phyloP scores from a whole-genome alignment of 306 rosid genomes.

The Echinosophora koreensis region DNA sequence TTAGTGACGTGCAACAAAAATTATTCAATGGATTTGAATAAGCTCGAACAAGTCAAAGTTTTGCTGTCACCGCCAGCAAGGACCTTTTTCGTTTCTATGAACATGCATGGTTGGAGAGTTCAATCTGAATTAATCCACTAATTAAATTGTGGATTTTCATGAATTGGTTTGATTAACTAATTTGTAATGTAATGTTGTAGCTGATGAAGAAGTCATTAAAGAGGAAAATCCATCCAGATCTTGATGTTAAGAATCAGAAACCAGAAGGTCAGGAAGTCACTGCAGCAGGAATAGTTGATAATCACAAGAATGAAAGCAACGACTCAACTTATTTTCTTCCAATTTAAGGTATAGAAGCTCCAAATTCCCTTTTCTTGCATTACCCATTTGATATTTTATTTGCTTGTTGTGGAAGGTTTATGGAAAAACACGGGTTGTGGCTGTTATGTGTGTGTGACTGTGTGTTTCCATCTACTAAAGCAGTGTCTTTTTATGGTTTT shows the following conservation, averaged over 20 bases:
- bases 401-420: slow-evolving; percentile 27
- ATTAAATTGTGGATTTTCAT: slow-evolving; percentile 21
- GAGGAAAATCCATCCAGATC: slow-evolving; percentile 77
- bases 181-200: slow-evolving; percentile 52
- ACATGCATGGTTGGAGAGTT: slow-evolving; percentile 10
- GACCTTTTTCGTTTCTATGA: neutral
- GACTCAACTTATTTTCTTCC: slow-evolving; percentile 70
- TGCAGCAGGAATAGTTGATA: slow-evolving; percentile 47
- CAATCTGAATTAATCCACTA: neutral
- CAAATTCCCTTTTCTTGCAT: slow-evolving; percentile 8
- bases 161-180: slow-evolving; percentile 34
- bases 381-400: slow-evolving; percentile 3
- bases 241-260: slow-evolving; percentile 61
- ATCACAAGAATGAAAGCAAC: slow-evolving; percentile 50
- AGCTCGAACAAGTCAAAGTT: neutral
- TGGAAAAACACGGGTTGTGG: slow-evolving; percentile 31
- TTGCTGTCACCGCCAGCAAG: neutral
- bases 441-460: neutral
- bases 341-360: slow-evolving; percentile 67
- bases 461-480: slow-evolving; percentile 26
- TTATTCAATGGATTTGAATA: neutral
- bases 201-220: slow-evolving; percentile 74
- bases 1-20: too few relatives aligned
- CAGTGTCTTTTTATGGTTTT: slow-evolving; percentile 30
- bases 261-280: slow-evolving; percentile 53